phyloP scores from a whole-genome alignment of 768 basidiomycete genomes.

The Botryobasidium botryosum region DNA sequence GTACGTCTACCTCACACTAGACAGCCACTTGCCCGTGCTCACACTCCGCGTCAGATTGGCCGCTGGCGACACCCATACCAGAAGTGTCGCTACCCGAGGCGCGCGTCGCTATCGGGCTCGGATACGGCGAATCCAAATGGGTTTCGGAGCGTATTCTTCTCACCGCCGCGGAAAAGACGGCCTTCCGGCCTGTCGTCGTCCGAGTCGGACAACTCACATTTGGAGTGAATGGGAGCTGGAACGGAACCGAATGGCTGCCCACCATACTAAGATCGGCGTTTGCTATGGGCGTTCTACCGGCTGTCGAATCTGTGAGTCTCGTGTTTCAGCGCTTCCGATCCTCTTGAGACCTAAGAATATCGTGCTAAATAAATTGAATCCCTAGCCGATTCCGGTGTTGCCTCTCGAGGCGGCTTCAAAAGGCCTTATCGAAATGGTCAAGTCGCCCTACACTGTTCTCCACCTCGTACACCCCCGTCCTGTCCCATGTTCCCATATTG shows the following conservation, averaged over 20 bases:
- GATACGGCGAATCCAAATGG: slow-evolving; percentile 21
- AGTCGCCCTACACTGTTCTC: slow-evolving; percentile 9
- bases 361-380: background rate
- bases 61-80: background rate
- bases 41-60: slow-evolving; percentile 8
- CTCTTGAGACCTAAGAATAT: background rate
- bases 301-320: background rate
- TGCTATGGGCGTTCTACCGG: background rate
- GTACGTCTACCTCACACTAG: background rate
- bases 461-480: slow-evolving; percentile 15
- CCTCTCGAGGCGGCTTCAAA: slow-evolving; percentile 13
- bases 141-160: slow-evolving; percentile 22
- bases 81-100: slow-evolving; percentile 8
- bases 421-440: slow-evolving; percentile 15
- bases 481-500: slow-evolving; percentile 12
- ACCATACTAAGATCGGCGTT: slow-evolving; percentile 21
- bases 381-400: slow-evolving; percentile 14
- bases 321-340: background rate
- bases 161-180: slow-evolving; percentile 17
- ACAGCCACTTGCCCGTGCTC: background rate
- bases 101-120: background rate
- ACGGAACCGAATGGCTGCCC: slow-evolving; percentile 29
- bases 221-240: slow-evolving; percentile 24
- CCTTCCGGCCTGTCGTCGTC: slow-evolving; percentile 20
- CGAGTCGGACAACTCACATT: slow-evolving; percentile 26